Conservation (phyloP, 495 filamentous ascomycete genomes). For the Talaromyces nanjingensis region DNA sequence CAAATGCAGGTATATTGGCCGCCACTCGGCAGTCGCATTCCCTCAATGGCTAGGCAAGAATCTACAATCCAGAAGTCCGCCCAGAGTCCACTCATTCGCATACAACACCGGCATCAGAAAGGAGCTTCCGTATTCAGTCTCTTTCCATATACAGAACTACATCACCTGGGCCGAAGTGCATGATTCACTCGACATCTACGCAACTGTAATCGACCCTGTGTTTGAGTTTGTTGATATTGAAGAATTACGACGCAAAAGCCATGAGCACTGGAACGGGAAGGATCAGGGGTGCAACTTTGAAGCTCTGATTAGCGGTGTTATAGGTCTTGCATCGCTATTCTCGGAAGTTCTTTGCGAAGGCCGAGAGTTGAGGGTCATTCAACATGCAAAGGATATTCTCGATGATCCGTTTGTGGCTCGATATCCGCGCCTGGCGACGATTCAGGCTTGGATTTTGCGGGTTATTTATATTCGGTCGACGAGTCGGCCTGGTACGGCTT, state of each 20-base stretch:
- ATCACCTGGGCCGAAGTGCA: slow-evolving; percentile 21
- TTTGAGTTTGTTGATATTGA: slow-evolving; percentile 34
- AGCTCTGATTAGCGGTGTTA: slow-evolving; percentile 25
- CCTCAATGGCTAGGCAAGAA: slow-evolving; percentile 32
- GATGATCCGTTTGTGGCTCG: slow-evolving; percentile 24
- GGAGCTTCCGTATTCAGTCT: slow-evolving; percentile 16
- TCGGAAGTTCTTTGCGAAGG: slow-evolving; percentile 15
- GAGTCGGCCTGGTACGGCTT: slow-evolving; percentile 31
- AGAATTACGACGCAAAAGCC: slow-evolving; percentile 14
- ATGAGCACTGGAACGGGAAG: slow-evolving; percentile 21
- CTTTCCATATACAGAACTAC: slow-evolving; percentile 13
- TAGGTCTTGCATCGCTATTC: slow-evolving; percentile 29
- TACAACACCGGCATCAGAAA: slow-evolving; percentile 34
- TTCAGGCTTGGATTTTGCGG: slow-evolving; percentile 35
- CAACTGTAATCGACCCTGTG: slow-evolving; percentile 26
- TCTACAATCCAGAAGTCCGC: slow-evolving; percentile 30
- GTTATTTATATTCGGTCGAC: slow-evolving; percentile 32
- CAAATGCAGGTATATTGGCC: slow-evolving; percentile 26
- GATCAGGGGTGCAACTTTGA: slow-evolving; percentile 22
- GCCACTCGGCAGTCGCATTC: slow-evolving; percentile 37
- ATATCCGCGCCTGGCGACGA: slow-evolving; percentile 23
- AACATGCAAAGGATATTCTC: slow-evolving; percentile 27
- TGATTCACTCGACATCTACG: slow-evolving; percentile 24
- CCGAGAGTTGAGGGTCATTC: slow-evolving; percentile 21
- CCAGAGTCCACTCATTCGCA: slow-evolving; percentile 38